Evolutionary conservation across 192 early-diverging fungal genomes (phyloP).

Genomic region (Bifiguratus adelaidae): DNA sequence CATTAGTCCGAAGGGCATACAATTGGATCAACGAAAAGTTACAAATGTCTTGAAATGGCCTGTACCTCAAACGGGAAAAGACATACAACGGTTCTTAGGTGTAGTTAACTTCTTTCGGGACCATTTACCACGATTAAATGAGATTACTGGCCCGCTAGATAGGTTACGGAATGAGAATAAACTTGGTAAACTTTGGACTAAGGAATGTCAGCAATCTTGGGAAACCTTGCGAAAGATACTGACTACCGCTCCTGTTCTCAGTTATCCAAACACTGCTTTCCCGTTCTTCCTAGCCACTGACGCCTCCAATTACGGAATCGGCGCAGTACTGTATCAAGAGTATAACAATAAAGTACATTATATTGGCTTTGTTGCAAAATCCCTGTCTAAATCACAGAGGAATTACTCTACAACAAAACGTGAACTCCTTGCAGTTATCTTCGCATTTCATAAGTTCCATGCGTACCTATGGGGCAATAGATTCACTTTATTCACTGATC

Average conservation of each 20-base stretch:
- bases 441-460: no score
- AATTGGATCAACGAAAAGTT: conserved; percentile 11
- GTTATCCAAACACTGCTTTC: conserved; percentile 6
- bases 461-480: conserved; percentile 18
- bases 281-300: conserved; percentile 20
- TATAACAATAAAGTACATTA: conserved; percentile 6
- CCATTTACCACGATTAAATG: conserved; percentile 6
- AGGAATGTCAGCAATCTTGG: not conserved
- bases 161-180: conserved; percentile 8
- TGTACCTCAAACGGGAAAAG: conserved; percentile 8
- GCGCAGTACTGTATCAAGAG: conserved; percentile 16
- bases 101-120: conserved; percentile 13
- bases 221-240: not conserved
- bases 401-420: conserved; percentile 17
- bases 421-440: conserved; percentile 10
- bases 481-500: conserved; percentile 25
- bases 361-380: conserved; percentile 17
- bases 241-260: conserved; percentile 6
- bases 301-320: conserved; percentile 24
- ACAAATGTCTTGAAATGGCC: conserved; percentile 9
- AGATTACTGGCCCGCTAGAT: conserved; percentile 8
- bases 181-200: not conserved
- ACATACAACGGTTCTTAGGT: conserved; percentile 13
- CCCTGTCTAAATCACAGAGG: conserved; percentile 10
- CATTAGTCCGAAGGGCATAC: conserved; percentile 1